phyloP scores from a whole-genome alignment of 495 filamentous ascomycete genomes.

The Daldinia grandis region DNA sequence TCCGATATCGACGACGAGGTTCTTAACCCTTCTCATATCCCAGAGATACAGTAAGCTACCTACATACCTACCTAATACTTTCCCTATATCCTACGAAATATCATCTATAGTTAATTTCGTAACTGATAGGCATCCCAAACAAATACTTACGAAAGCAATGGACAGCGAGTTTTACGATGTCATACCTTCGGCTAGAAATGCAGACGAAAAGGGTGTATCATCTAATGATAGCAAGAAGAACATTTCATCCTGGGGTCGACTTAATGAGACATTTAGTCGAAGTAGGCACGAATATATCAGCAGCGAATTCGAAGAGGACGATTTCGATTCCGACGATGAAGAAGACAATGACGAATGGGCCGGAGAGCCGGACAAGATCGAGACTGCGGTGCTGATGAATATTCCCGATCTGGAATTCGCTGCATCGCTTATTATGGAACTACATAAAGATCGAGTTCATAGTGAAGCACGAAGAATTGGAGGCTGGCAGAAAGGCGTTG shows the following conservation, averaged over 20 bases:
- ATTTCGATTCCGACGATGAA: constrained; percentile 22
- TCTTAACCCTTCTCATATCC: background rate
- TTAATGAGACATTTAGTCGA: background rate
- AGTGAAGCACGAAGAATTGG: constrained; percentile 20
- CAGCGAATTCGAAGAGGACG: constrained; percentile 14
- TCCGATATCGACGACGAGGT: background rate
- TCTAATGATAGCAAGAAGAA: background rate
- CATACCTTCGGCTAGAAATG: background rate
- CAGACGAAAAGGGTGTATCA: background rate
- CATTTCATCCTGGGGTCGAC: background rate
- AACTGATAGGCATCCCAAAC: background rate
- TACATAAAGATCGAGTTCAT: constrained; percentile 20
- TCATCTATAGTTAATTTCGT: background rate
- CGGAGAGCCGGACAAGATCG: constrained; percentile 22
- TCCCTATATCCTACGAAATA: background rate
- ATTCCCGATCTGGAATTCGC: constrained; percentile 17
- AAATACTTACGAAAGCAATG: background rate
- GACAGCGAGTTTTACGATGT: background rate
- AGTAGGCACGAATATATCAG: background rate
- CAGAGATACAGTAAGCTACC: constrained; percentile 1
- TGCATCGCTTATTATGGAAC: constrained; percentile 22
- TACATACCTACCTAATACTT: too few relatives aligned
- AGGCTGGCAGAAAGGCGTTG: constrained; percentile 23
- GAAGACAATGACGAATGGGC: constrained; percentile 21
- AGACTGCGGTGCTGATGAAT: constrained; percentile 9